Evolutionary conservation across 2,329 filamentous ascomycete genomes (phyloP).

Genomic region (Metarhizium brunneum): DNA sequence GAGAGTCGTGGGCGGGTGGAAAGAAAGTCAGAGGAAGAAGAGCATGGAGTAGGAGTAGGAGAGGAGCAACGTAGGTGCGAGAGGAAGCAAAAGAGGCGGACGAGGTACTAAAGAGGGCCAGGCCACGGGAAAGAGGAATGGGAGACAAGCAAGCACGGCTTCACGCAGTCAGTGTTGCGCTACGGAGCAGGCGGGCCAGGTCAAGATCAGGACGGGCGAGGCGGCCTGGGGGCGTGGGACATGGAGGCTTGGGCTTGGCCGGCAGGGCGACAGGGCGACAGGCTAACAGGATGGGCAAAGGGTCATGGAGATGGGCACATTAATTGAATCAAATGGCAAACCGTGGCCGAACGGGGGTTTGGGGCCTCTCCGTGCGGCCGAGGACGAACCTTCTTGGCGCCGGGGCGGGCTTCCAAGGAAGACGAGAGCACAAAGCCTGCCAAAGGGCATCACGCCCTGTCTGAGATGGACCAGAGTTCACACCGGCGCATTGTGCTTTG

Average conservation of each 20-base stretch:
- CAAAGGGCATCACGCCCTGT: too few relatives aligned
- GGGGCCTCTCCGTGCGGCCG: not conserved
- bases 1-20: not conserved
- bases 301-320: not conserved
- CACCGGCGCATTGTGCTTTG: not conserved
- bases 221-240: not conserved
- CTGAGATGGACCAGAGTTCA: not conserved
- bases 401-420: too few relatives aligned
- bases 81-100: constrained; percentile 4
- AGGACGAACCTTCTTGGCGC: not conserved
- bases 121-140: constrained; percentile 7
- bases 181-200: not conserved
- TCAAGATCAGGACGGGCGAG: not conserved
- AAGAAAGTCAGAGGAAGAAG: constrained; percentile 3
- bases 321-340: not conserved
- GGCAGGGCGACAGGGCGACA: not conserved
- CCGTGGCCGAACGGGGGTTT: not conserved
- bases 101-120: not conserved
- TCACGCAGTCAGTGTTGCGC: not conserved
- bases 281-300: not conserved
- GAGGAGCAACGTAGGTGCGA: not conserved
- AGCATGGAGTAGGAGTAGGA: constrained; percentile 1
- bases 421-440: not conserved
- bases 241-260: not conserved
- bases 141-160: not conserved